Evolutionary conservation across 192 early-diverging fungal genomes (phyloP).

Genomic region (Spizellomyces sp.): DNA sequence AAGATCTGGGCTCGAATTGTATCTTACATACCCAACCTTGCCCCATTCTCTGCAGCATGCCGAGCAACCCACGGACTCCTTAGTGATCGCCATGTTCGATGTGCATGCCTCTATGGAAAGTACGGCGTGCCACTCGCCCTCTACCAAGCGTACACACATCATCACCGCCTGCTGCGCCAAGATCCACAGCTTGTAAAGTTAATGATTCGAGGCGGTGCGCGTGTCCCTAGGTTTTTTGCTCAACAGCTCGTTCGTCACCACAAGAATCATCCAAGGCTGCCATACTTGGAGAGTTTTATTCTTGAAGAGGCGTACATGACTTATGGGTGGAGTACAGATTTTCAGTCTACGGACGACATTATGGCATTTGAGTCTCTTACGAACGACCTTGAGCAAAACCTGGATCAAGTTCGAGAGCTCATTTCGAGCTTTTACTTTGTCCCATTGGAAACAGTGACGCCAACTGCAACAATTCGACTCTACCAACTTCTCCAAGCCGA

Average conservation of each 20-base stretch:
- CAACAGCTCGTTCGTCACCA: conserved; percentile 1
- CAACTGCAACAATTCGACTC: conserved; percentile 21
- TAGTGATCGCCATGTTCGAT: conserved; percentile 9
- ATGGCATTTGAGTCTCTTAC: conserved; percentile 12
- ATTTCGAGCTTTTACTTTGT: conserved; percentile 27
- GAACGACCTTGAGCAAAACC: conserved; percentile 11
- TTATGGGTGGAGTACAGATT: background rate
- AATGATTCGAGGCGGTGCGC: conserved; percentile 22
- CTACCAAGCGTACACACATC: conserved; percentile 19
- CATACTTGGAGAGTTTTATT: background rate
- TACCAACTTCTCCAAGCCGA: conserved; percentile 26
- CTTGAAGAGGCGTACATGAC: background rate
- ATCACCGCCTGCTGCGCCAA: conserved; percentile 10
- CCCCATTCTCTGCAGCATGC: background rate
- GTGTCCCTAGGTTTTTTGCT: conserved; percentile 17
- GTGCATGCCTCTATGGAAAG: conserved; percentile 9
- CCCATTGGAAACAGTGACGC: conserved; percentile 17
- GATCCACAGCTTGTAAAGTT: conserved; percentile 8
- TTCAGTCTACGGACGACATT: conserved; percentile 10
- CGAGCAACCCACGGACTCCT: conserved; percentile 7
- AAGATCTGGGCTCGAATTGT: conserved; percentile 24
- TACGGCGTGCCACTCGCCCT: conserved; percentile 22
- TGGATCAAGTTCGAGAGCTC: conserved; percentile 7
- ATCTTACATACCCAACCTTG: conserved; percentile 9
- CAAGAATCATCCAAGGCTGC: background rate